Base-by-base conservation (phyloP, 2,329 filamentous ascomycete species). In the Coleophoma cylindrospora region DNA sequence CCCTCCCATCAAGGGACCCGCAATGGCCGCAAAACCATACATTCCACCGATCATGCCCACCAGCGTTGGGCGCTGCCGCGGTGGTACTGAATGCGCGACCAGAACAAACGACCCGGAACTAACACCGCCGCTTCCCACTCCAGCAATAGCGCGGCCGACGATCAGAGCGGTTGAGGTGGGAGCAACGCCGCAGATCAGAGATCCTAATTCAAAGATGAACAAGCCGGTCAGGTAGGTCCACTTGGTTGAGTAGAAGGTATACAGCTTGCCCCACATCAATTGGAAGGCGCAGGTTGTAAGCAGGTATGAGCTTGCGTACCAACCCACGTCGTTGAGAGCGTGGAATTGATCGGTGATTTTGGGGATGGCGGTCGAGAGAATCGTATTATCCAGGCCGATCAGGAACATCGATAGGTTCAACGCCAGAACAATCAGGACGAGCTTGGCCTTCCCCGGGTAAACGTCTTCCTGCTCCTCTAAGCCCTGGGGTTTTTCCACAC, bases 271-370 rank as follows among this genome's bases (percentile, higher is more conserved):
- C 49, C 52, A 70, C 1, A 62, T 58, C 1, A 70, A 45, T 61
- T 68, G 67, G n/a, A 65, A 57, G 0, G 66, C 63, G 48, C 59
- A 58, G 49, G 59, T 58, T 44, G 66, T 65, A 52, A 70, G 57
- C 50, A 70, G 57, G 51, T 71, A 69, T 3, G 66, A 66, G 43
- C 64, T 66, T 3, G 69, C 70, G 40, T 74, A 74, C 72, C 72
- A 75, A 40, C 70, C 71, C 21, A 75, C 67, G 47, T 75, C 72
- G 9, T 65, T 59, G 2, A 73, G 59, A 19, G 70, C 65, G 19
- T 69, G 61, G 58, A 69, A 66, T 19, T 65, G 57, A 52, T 66
- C 61, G 1, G 66, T 68, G 47, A 70, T 69, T 21, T 61, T 58
- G 3, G 67, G 67, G 40, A 69, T 65, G 9, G 68, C 66, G 1